Conservation (phyloP, 139 green algal species). For the Pedinophyceae sp. region DNA sequence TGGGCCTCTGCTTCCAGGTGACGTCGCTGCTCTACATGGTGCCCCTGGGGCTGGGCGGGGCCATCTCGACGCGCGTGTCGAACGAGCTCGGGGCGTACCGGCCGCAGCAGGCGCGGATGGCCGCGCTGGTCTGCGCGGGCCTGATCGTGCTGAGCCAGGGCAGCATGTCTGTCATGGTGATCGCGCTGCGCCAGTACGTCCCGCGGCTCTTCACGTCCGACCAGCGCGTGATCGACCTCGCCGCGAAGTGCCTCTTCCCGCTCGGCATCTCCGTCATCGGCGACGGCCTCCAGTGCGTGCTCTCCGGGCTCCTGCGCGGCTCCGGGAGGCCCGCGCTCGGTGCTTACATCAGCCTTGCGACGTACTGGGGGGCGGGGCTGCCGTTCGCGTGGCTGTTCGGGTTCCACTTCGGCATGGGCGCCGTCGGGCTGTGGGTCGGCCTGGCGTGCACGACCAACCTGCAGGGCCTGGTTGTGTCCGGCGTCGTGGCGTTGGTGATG, state of each 20-base stretch:
- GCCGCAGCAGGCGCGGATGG: slow-evolving; percentile 28
- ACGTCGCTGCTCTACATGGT: neutral
- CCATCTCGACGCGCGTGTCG: slow-evolving; percentile 33
- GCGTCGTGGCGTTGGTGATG: neutral
- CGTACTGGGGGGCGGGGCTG: slow-evolving; percentile 40
- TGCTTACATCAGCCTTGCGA: slow-evolving; percentile 33
- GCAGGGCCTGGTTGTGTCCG: neutral
- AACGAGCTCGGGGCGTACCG: slow-evolving; percentile 41
- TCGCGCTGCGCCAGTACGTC: slow-evolving; percentile 9
- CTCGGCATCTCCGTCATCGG: slow-evolving; percentile 30
- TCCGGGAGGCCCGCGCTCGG: slow-evolving; percentile 37
- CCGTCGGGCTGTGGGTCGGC: slow-evolving; percentile 40
- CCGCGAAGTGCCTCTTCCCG: slow-evolving; percentile 22
- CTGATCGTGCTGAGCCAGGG: slow-evolving; percentile 22
- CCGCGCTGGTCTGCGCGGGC: slow-evolving; percentile 19
- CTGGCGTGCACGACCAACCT: slow-evolving; percentile 35
- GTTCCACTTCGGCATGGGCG: slow-evolving; percentile 30
- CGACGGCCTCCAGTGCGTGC: slow-evolving; percentile 34
- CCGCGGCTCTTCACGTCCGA: slow-evolving; percentile 26
- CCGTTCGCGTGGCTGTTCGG: slow-evolving; percentile 34
- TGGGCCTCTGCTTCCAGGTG: slow-evolving; percentile 12
- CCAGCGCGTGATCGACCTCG: slow-evolving; percentile 19
- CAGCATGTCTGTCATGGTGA: no score
- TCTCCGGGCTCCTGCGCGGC: slow-evolving; percentile 39
- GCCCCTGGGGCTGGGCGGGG: slow-evolving; percentile 6